These are phyloP conservation scores for Nannizziopsis barbatae DNA, from an alignment of 2,329 filamentous ascomycete species.

Conservation along the genomic window DNA sequence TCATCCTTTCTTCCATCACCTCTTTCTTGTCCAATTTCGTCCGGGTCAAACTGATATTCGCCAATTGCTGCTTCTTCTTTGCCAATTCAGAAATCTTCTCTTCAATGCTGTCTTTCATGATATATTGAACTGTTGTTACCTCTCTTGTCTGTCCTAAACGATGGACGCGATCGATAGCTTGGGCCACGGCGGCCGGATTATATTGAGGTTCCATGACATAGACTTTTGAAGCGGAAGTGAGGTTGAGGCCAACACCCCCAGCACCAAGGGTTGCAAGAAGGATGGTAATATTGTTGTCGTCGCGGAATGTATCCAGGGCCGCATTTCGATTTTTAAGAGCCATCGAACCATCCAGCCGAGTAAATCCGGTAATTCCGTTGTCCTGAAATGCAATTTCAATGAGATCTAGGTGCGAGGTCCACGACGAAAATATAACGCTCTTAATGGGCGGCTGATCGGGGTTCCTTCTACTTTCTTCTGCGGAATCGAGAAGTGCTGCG, in stretches of 20 bases:
- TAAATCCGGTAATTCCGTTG: slow-evolving; percentile 46
- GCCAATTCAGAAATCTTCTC: slow-evolving; percentile 86
- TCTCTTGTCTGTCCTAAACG: slow-evolving; percentile 79
- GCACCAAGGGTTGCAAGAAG: slow-evolving; percentile 89
- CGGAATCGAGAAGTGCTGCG: slow-evolving; percentile 55
- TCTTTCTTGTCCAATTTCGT: slow-evolving; percentile 49
- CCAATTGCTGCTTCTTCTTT: slow-evolving; percentile 83
- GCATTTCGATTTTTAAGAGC: slow-evolving; percentile 58
- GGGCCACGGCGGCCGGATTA: slow-evolving; percentile 88
- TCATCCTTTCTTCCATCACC: slow-evolving; percentile 52
- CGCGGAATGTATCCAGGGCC: slow-evolving; percentile 67
- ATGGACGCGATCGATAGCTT: slow-evolving; percentile 88
- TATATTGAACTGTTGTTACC: slow-evolving; percentile 75
- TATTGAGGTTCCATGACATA: slow-evolving; percentile 99
- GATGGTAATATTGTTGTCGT: slow-evolving; percentile 58
- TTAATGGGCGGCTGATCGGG: slow-evolving; percentile 67
- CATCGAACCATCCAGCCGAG: slow-evolving; percentile 86
- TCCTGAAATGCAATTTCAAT: slow-evolving; percentile 70
- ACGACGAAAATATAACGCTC: slow-evolving; percentile 90
- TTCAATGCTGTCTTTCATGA: slow-evolving; percentile 86
- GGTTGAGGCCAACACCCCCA: slow-evolving; percentile 80
- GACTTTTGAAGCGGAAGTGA: slow-evolving; percentile 73
- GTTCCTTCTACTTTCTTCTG: slow-evolving; percentile 40
- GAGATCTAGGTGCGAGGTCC: slow-evolving; percentile 88
- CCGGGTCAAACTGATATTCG: slow-evolving; percentile 72